Conservation (phyloP, 768 basidiomycete genomes). For the Cystobasidiopsis lactophilus region DNA sequence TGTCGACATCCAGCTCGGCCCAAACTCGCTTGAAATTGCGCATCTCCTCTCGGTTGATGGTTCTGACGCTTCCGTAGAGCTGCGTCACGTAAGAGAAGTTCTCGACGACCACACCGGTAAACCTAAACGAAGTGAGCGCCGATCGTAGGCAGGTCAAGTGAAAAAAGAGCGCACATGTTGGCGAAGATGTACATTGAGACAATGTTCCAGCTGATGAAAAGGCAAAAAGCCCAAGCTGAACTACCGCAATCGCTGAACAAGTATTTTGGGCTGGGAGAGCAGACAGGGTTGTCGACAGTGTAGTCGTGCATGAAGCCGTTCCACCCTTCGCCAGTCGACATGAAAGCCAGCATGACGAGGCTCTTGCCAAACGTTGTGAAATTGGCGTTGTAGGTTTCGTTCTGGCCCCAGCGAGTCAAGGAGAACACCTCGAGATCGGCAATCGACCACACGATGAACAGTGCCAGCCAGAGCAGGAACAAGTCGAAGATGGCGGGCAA, state of each 20-base stretch:
- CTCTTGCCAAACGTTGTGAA: conserved; percentile 58
- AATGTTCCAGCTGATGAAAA: conserved; percentile 89
- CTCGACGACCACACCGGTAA: conserved; percentile 64
- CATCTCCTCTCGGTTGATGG: conserved; percentile 75
- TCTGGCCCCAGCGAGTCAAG: conserved; percentile 60
- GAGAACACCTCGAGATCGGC: conserved; percentile 76
- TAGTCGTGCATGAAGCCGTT: conserved; percentile 96
- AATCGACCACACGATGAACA: conserved; percentile 82
- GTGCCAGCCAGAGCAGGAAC: conserved; percentile 62
- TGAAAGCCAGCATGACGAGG: conserved; percentile 72
- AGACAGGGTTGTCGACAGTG: conserved; percentile 22
- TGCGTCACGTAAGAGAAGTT: conserved; percentile 93
- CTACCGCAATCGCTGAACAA: conserved; percentile 73
- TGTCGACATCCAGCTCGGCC: conserved; percentile 57
- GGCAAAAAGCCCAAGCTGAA: conserved; percentile 46
- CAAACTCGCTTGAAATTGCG: conserved; percentile 84
- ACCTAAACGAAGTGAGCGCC: background rate
- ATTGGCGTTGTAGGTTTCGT: conserved; percentile 47
- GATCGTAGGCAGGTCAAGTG: background rate
- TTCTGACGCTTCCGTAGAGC: conserved; percentile 53
- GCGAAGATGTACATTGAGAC: conserved; percentile 93
- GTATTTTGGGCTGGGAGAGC: conserved; percentile 37
- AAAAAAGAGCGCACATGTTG: conserved; percentile 59
- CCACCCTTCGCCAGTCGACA: conserved; percentile 60
- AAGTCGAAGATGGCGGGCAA: conserved; percentile 66